phyloP scores from a whole-genome alignment of 2,329 filamentous ascomycete genomes.

The Penicillium sp. region DNA sequence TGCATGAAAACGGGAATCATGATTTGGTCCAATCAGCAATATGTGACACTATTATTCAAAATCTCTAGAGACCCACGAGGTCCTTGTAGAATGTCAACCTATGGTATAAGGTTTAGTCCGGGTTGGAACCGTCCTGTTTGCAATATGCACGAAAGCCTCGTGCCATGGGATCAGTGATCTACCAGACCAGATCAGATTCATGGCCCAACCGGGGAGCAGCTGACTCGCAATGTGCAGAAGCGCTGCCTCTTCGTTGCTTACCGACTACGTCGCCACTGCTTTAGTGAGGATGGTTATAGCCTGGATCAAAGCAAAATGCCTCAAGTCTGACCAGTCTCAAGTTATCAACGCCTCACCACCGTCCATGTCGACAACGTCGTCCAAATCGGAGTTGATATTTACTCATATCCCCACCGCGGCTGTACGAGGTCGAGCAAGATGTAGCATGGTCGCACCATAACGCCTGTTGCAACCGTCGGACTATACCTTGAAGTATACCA shows the following conservation, averaged over 20 bases:
- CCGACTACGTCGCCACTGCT: too few species aligned
- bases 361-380: neutral
- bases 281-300: too few species aligned
- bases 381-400: constrained; percentile 1
- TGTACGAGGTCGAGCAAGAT: constrained; percentile 21
- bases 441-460: constrained; percentile 14
- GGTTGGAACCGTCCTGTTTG: constrained; percentile 14
- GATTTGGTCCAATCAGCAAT: neutral
- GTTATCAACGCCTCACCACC: constrained; percentile 7
- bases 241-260: too few species aligned
- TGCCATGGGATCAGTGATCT: constrained; percentile 7
- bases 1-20: neutral
- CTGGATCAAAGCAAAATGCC: too few species aligned
- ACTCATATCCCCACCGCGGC: constrained; percentile 12
- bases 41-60: neutral
- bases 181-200: neutral
- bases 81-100: neutral
- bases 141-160: constrained; percentile 18
- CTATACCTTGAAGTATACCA: constrained; percentile 2
- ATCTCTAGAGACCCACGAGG: too few species aligned
- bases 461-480: constrained; percentile 1
- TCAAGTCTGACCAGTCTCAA: neutral
- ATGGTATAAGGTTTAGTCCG: neutral
- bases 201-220: constrained; percentile 17
- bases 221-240: constrained; percentile 16